A percentile compares a stretch with the other conserved stretches of the same genome.
Evolutionary conservation across 2,329 filamentous ascomycete genomes (phyloP).

Genomic region (Calonectria hongkongensis): DNA sequence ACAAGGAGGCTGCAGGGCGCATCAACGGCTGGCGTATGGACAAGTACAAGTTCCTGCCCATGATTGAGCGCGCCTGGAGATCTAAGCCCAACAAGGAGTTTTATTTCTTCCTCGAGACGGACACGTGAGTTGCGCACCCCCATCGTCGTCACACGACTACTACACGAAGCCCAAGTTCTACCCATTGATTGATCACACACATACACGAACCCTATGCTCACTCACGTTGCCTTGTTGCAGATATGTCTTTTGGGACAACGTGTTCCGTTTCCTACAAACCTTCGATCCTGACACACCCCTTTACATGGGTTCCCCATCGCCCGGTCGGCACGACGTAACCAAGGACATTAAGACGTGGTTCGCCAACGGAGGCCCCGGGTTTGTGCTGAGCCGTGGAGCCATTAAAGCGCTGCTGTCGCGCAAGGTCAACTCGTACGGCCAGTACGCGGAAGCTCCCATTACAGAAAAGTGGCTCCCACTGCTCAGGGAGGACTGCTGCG

Average conservation of each 20-base stretch:
- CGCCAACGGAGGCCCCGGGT: slow-evolving; percentile 69
- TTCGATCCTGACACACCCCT: slow-evolving; percentile 65
- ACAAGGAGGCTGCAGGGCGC: slow-evolving; percentile 55
- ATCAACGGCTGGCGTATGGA: slow-evolving; percentile 71
- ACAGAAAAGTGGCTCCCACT: slow-evolving; percentile 63
- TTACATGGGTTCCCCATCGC: slow-evolving; percentile 70
- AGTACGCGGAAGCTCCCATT: slow-evolving; percentile 63
- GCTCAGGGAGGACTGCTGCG: slow-evolving; percentile 69
- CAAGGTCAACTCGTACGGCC: slow-evolving; percentile 56
- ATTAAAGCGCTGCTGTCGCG: slow-evolving; percentile 64
- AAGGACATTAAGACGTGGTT: slow-evolving; percentile 64
- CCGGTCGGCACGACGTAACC: slow-evolving; percentile 58
- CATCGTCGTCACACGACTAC: background rate
- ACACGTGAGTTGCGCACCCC: slow-evolving; percentile 64
- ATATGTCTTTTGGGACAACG: slow-evolving; percentile 62
- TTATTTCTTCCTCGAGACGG: slow-evolving; percentile 75
- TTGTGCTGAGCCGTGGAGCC: slow-evolving; percentile 66
- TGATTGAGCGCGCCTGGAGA: slow-evolving; percentile 70
- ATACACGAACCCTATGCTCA: slow-evolving; percentile 1
- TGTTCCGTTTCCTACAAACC: slow-evolving; percentile 68
- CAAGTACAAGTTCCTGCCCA: slow-evolving; percentile 75
- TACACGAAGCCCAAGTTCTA: background rate
- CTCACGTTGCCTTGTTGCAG: slow-evolving; percentile 42
- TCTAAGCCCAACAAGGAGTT: slow-evolving; percentile 69
- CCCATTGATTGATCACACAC: background rate